Percentiles rank a stretch among this genome's conserved stretches.
Evolutionary conservation across 805 yeast genomes (phyloP).

Genomic region (Vanderwaltozyma tropicalis): DNA sequence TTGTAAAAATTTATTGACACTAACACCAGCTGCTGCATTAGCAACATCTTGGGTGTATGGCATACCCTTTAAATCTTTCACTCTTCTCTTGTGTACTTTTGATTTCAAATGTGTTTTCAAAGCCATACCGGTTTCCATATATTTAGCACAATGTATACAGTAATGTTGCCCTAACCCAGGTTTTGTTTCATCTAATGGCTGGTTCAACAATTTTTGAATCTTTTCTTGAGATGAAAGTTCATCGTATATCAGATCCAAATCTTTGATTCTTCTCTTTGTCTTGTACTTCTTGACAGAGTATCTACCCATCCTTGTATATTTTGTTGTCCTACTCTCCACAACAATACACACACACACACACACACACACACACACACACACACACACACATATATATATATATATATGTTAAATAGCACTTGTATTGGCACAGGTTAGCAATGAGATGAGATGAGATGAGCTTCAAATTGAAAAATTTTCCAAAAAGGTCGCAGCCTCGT

Average conservation of each 20-base stretch:
- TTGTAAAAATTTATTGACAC: conserved; percentile 54
- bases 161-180: conserved; percentile 94
- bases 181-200: conserved; percentile 76
- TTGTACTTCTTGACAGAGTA: conserved; percentile 78
- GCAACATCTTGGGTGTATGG: conserved; percentile 87
- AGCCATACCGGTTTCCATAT: conserved; percentile 70
- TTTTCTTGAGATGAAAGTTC: conserved; percentile 60
- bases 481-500: no score
- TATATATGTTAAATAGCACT: no score
- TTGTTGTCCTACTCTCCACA: background rate
- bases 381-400: no score
- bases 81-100: conserved; percentile 80
- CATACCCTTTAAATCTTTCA: conserved; percentile 58
- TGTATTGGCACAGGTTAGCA: no score
- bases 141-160: conserved; percentile 89
- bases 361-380: no score
- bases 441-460: conserved; percentile 10
- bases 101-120: conserved; percentile 61
- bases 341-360: background rate
- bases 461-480: conserved; percentile 1
- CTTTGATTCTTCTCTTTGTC: conserved; percentile 80
- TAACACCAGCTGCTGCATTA: conserved; percentile 80
- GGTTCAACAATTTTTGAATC: conserved; percentile 61
- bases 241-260: conserved; percentile 68
- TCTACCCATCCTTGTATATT: conserved; percentile 53